A percentile compares a stretch with the other conserved stretches of the same genome.
Conservation (phyloP, 768 basidiomycete species). For the Sistotremastrum niveocremeum region DNA sequence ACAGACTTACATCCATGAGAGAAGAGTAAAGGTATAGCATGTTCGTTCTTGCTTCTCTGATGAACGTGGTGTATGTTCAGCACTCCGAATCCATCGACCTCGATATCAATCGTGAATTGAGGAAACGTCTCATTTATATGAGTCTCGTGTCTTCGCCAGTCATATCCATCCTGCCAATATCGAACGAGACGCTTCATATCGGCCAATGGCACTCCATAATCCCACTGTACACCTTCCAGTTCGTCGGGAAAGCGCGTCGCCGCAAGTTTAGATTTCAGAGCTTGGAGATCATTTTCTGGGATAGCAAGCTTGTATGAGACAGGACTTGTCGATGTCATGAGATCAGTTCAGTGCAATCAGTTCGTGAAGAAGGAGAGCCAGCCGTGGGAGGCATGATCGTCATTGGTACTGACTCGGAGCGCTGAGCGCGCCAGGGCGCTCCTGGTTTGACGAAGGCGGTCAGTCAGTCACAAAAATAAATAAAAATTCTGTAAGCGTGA, state of each 20-base stretch:
- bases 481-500: too few species aligned
- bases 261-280: conserved; percentile 1
- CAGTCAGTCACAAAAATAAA: too few species aligned
- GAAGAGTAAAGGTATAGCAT: conserved; percentile 7
- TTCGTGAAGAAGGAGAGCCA: too few species aligned
- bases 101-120: conserved; percentile 6
- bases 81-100: conserved; percentile 5
- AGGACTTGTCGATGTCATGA: too few species aligned
- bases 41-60: conserved; percentile 15
- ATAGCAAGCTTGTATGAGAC: conserved; percentile 2
- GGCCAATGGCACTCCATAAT: conserved; percentile 5
- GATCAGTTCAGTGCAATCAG: too few species aligned
- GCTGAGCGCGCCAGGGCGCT: too few species aligned
- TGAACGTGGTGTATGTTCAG: conserved; percentile 5
- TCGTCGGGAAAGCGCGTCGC: conserved; percentile 4
- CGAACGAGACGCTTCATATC: conserved; percentile 3
- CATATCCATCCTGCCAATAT: conserved; percentile 3
- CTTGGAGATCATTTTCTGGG: neutral
- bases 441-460: too few species aligned
- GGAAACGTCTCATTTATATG: conserved; percentile 2
- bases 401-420: too few species aligned
- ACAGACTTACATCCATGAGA: conserved; percentile 3
- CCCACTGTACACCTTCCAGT: conserved; percentile 4
- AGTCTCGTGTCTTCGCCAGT: conserved; percentile 4
- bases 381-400: too few species aligned